These are phyloP conservation scores for Hypoxylon cercidicola DNA, from an alignment of 495 filamentous ascomycete species.

Conservation along the genomic window DNA sequence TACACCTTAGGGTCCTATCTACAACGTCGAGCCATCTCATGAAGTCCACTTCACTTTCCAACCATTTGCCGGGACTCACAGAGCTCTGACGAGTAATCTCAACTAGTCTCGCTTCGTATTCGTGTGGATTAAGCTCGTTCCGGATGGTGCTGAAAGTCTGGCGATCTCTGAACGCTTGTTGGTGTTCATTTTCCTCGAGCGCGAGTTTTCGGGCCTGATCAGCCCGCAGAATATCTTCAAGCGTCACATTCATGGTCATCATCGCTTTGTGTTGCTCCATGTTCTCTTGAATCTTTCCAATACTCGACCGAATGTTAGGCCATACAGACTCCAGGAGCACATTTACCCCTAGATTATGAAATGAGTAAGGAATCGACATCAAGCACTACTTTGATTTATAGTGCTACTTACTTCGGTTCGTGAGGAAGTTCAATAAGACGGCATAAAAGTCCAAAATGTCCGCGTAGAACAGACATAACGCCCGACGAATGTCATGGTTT, in stretches of 20 bases:
- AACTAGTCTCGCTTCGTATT: slow-evolving; percentile 5
- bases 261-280: slow-evolving; percentile 30
- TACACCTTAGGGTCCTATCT: slow-evolving; percentile 11
- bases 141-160: slow-evolving; percentile 24
- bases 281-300: slow-evolving; percentile 23
- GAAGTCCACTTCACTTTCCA: slow-evolving; percentile 18
- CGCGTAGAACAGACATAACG: slow-evolving; percentile 24
- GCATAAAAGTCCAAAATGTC: slow-evolving; percentile 32
- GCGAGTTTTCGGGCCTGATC: slow-evolving; percentile 22
- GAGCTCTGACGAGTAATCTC: slow-evolving; percentile 15
- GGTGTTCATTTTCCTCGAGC: slow-evolving; percentile 20
- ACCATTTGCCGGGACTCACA: slow-evolving; percentile 22
- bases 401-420: slow-evolving; percentile 19
- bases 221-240: slow-evolving; percentile 26
- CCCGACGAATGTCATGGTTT: slow-evolving; percentile 19
- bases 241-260: slow-evolving; percentile 27
- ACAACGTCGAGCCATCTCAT: slow-evolving; percentile 12
- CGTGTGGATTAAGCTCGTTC: slow-evolving; percentile 19
- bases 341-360: slow-evolving; percentile 13
- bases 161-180: slow-evolving; percentile 17
- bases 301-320: slow-evolving; percentile 30
- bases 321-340: slow-evolving; percentile 25
- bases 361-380: background rate
- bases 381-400: background rate
- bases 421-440: slow-evolving; percentile 22